phyloP scores from a whole-genome alignment of 2,329 filamentous ascomycete species.

The Zymoseptoria pseudotritici region DNA sequence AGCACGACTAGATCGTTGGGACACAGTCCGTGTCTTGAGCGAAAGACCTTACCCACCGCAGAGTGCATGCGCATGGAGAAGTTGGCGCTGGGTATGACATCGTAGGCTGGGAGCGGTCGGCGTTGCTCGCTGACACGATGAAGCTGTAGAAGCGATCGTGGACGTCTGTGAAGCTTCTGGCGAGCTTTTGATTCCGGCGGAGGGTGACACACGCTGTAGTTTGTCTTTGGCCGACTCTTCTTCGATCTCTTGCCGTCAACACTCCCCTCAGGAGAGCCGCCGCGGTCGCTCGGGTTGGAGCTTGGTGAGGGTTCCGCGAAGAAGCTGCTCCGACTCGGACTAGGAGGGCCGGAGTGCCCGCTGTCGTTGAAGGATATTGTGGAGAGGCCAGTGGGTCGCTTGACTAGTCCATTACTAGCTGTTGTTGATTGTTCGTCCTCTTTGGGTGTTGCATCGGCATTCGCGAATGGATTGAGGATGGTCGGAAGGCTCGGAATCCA shows the following conservation, averaged over 20 bases:
- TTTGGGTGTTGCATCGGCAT: conserved; percentile 1
- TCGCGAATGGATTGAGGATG: conserved; percentile 25
- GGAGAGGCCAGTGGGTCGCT: conserved; percentile 15
- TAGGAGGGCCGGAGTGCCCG: conserved; percentile 18
- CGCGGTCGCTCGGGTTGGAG: conserved; percentile 21
- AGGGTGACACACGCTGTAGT: conserved; percentile 61
- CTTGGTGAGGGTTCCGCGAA: conserved; percentile 27
- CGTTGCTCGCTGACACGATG: conserved; percentile 56
- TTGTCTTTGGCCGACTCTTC: conserved; percentile 48
- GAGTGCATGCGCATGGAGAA: conserved; percentile 54
- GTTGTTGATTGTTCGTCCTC: conserved; percentile 3
- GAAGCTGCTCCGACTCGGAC: conserved; percentile 23
- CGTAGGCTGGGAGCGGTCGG: conserved; percentile 60
- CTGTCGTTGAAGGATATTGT: conserved; percentile 8
- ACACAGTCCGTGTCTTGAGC: conserved; percentile 55
- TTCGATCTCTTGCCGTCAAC: conserved; percentile 22
- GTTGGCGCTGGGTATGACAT: conserved; percentile 56
- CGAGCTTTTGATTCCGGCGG: conserved; percentile 49
- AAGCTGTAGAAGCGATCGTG: conserved; percentile 63
- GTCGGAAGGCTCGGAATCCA: conserved; percentile 26
- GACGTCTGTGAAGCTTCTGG: conserved; percentile 59
- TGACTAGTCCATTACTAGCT: conserved; percentile 1
- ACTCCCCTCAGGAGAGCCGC: conserved; percentile 27
- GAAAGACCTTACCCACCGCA: conserved; percentile 57
- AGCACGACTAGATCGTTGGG: conserved; percentile 65